Evolutionary conservation across 352 stramenopile species (phyloP).

Genomic region (Thalassiosira sp.): DNA sequence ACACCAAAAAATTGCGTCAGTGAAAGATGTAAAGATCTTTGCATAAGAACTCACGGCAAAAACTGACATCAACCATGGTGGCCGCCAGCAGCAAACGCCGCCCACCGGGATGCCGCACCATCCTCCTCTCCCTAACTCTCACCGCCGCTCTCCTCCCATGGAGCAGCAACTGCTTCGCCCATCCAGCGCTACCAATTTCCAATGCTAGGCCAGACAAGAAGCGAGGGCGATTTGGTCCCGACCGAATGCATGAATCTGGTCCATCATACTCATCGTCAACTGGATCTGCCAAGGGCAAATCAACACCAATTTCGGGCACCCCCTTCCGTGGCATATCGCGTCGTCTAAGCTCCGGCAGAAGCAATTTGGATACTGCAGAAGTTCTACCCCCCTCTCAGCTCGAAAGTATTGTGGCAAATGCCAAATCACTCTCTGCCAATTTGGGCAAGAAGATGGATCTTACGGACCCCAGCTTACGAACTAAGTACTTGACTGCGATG

Average conservation of each 20-base stretch:
- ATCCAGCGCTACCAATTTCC: constrained; percentile 25
- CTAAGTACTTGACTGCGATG: constrained; percentile 36
- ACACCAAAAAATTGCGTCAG: no score
- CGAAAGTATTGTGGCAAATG: constrained; percentile 53
- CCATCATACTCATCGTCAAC: not conserved
- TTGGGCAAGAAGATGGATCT: constrained; percentile 28
- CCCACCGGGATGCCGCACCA: not conserved
- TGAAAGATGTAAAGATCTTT: no score
- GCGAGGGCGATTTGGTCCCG: constrained; percentile 3
- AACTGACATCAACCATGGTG: not conserved
- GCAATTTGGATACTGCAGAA: not conserved
- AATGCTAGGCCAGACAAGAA: constrained; percentile 27
- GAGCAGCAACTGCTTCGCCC: constrained; percentile 14
- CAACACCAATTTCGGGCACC: constrained; percentile 12
- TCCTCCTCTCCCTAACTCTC: not conserved
- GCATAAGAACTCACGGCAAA: not conserved
- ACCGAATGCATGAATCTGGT: not conserved
- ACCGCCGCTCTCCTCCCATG: not conserved
- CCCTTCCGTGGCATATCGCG: constrained; percentile 6
- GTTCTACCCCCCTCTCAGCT: constrained; percentile 41
- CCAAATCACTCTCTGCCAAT: constrained; percentile 30
- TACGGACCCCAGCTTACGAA: constrained; percentile 19
- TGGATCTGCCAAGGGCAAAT: constrained; percentile 13
- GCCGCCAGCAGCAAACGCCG: not conserved
- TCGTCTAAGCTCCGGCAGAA: not conserved